These are phyloP conservation scores for Silene conica DNA, from an alignment of 148 eudicot species.

Conservation along the genomic window DNA sequence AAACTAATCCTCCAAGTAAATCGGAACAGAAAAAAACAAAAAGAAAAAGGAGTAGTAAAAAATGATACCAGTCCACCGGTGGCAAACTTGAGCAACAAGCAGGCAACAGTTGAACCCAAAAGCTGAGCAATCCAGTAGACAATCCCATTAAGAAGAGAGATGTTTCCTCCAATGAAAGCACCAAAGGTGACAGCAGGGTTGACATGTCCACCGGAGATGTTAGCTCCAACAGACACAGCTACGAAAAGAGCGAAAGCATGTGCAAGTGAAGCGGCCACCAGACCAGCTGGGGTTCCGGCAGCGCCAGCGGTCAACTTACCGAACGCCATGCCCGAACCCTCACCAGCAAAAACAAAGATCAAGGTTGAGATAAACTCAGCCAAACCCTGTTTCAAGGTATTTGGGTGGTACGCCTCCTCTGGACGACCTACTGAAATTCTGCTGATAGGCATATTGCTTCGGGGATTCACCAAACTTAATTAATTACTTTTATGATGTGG, in stretches of 20 bases:
- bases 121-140: conserved; percentile 55
- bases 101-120: conserved; percentile 43
- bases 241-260: conserved; percentile 55
- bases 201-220: conserved; percentile 62
- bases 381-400: conserved; percentile 34
- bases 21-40: not conserved
- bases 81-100: conserved; percentile 44
- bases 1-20: not conserved
- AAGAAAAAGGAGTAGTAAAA: no score
- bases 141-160: conserved; percentile 40
- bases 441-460: conserved; percentile 30
- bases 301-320: conserved; percentile 39
- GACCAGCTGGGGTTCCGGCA: conserved; percentile 44
- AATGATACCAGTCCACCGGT: conserved; percentile 44
- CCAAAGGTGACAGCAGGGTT: conserved; percentile 62
- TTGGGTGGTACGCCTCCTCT: conserved; percentile 35
- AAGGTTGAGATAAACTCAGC: conserved; percentile 47
- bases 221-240: conserved; percentile 48
- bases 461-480: no score
- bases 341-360: conserved; percentile 46
- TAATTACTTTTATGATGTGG: not conserved
- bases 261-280: conserved; percentile 44
- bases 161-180: conserved; percentile 50
- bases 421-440: conserved; percentile 28
- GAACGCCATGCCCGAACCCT: conserved; percentile 53